Percentiles rank a stretch among this genome's conserved stretches.
phyloP scores from a whole-genome alignment of 192 early-diverging fungal genomes.

The Neocallimastix lanati region DNA sequence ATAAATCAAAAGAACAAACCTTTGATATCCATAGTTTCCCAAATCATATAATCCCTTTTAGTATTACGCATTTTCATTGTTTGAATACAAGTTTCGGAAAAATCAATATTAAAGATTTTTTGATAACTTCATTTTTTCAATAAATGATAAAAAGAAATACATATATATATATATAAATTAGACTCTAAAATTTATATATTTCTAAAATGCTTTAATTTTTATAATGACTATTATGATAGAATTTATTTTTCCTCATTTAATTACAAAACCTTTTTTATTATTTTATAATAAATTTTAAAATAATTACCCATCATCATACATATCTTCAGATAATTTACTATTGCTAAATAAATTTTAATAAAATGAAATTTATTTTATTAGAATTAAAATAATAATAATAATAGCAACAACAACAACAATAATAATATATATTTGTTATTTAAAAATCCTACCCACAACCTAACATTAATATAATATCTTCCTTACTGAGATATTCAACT shows the following conservation, averaged over 20 bases:
- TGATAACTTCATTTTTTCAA: too few species aligned
- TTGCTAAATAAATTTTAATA: not conserved
- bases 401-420: too few species aligned
- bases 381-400: too few species aligned
- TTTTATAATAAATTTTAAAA: too few species aligned
- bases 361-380: too few species aligned
- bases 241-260: too few species aligned
- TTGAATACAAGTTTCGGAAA: slow-evolving; percentile 54
- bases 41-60: slow-evolving; percentile 17
- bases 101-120: slow-evolving; percentile 52
- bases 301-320: slow-evolving; percentile 57
- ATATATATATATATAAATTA: too few species aligned
- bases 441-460: slow-evolving; percentile 65
- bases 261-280: too few species aligned
- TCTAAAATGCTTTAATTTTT: too few species aligned
- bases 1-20: not conserved
- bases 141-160: too few species aligned
- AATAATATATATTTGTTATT: not conserved
- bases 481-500: slow-evolving; percentile 19
- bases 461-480: slow-evolving; percentile 54
- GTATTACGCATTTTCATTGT: slow-evolving; percentile 43
- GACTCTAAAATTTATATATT: too few species aligned
- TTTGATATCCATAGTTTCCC: slow-evolving; percentile 57
- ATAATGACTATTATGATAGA: too few species aligned
- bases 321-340: slow-evolving; percentile 41